phyloP scores from a whole-genome alignment of 345 rosid species.

The Murraya koenigii region DNA sequence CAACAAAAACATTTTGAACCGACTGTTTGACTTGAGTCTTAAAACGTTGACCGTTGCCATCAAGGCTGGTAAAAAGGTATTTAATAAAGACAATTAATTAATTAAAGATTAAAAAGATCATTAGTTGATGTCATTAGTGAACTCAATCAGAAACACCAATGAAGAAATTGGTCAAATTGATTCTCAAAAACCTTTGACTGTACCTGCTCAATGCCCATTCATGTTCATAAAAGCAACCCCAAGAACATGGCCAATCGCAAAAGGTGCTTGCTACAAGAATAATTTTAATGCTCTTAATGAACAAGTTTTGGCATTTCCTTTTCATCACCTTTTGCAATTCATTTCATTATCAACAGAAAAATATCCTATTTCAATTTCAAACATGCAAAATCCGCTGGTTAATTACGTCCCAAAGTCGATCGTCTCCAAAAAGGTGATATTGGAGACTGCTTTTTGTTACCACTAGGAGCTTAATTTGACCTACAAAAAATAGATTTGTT shows the following conservation, averaged over 20 bases:
- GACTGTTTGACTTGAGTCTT: constrained; percentile 2
- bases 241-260: background rate
- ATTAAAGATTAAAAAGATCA: background rate
- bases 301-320: constrained; percentile 8
- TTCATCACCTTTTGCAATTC: background rate
- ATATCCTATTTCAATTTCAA: background rate
- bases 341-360: background rate
- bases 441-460: background rate
- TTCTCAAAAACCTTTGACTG: constrained; percentile 10
- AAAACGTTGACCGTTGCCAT: constrained; percentile 14
- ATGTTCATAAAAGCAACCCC: background rate
- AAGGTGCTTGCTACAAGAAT: background rate
- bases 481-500: background rate
- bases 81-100: background rate
- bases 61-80: constrained; percentile 24
- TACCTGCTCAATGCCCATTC: constrained; percentile 11
- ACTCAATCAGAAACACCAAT: background rate
- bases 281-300: background rate
- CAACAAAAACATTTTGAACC: constrained; percentile 20
- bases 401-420: background rate
- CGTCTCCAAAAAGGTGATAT: background rate
- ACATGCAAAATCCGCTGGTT: background rate
- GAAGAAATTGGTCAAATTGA: background rate
- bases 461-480: background rate
- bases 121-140: background rate